Conservation (phyloP, 768 basidiomycete genomes). For the Steccherinum ochraceum region DNA sequence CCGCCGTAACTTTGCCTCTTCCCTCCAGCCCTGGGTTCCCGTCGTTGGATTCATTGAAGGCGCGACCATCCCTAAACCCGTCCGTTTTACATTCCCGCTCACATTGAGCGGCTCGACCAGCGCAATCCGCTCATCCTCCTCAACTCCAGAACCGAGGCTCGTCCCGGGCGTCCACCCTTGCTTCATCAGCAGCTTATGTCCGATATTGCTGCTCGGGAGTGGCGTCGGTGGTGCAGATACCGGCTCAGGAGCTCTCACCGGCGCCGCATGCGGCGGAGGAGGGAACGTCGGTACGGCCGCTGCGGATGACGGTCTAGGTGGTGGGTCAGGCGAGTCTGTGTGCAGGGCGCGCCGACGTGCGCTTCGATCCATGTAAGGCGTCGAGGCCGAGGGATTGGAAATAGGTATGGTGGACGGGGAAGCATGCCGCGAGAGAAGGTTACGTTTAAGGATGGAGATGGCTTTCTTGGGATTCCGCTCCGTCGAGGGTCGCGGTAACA, state of each 20-base stretch:
- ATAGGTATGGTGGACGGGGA: not conserved
- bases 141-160: slow-evolving; percentile 34
- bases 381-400: not conserved
- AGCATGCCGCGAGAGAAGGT: slow-evolving; percentile 50
- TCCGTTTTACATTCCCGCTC: slow-evolving; percentile 34
- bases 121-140: slow-evolving; percentile 26
- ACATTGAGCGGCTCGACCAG: slow-evolving; percentile 56
- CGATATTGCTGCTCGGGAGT: slow-evolving; percentile 53
- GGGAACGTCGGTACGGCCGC: slow-evolving; percentile 28
- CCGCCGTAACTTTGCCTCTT: slow-evolving; percentile 32
- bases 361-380: slow-evolving; percentile 60
- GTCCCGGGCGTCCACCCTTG: slow-evolving; percentile 75
- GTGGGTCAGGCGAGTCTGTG: slow-evolving; percentile 42
- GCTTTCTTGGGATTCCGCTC: slow-evolving; percentile 54
- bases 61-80: slow-evolving; percentile 47
- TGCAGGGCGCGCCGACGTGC: slow-evolving; percentile 61
- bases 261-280: slow-evolving; percentile 17
- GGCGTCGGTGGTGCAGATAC: slow-evolving; percentile 41
- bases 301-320: slow-evolving; percentile 26
- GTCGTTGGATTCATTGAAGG: too few species aligned
- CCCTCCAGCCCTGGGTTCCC: slow-evolving; percentile 37
- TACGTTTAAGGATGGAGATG: slow-evolving; percentile 59
- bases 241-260: slow-evolving; percentile 14
- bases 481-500: not conserved
- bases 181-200: slow-evolving; percentile 60